Percentiles rank a stretch among this genome's conserved stretches.
Conservation (phyloP, 805 yeast genomes). For the Starmera quercuum region DNA sequence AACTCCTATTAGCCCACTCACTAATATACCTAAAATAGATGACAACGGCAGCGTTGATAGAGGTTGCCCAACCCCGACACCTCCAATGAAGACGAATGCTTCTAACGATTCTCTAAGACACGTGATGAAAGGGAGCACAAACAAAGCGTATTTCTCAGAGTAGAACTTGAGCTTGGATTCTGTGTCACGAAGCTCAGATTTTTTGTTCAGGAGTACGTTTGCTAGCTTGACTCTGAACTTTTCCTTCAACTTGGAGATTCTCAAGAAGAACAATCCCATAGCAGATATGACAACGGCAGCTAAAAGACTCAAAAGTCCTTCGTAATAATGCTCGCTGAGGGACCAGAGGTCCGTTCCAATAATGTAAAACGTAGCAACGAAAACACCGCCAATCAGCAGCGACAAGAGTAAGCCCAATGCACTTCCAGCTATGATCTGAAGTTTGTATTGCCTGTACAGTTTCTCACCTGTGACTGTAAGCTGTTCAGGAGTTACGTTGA, state of each 20-base stretch:
- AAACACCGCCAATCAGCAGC: slow-evolving; percentile 61
- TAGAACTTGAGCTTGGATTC: slow-evolving; percentile 24
- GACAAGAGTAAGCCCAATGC: slow-evolving; percentile 62
- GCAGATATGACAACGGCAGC: slow-evolving; percentile 74
- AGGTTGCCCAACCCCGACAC: slow-evolving; percentile 73
- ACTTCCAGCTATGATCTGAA: slow-evolving; percentile 84
- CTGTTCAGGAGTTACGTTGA: slow-evolving; percentile 6
- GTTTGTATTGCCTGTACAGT: slow-evolving; percentile 37
- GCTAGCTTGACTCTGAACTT: slow-evolving; percentile 70
- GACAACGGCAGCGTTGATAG: slow-evolving; percentile 58
- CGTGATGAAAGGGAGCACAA: slow-evolving; percentile 76
- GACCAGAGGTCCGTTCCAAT: slow-evolving; percentile 86
- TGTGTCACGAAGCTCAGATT: slow-evolving; percentile 20
- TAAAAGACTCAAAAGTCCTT: slow-evolving; percentile 71
- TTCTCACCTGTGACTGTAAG: slow-evolving; percentile 19
- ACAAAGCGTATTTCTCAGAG: slow-evolving; percentile 58
- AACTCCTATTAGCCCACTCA: slow-evolving; percentile 60
- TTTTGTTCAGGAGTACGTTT: slow-evolving; percentile 22
- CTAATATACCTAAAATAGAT: slow-evolving; percentile 44
- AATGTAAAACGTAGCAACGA: slow-evolving; percentile 62
- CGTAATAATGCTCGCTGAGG: slow-evolving; percentile 83
- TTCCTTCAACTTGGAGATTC: slow-evolving; percentile 73
- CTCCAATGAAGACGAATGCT: slow-evolving; percentile 88
- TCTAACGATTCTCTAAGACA: slow-evolving; percentile 86
- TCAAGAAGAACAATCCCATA: slow-evolving; percentile 79